Conservation (phyloP, 2,329 filamentous ascomycete species). For the Neophaeococcomyces mojaviensis region DNA sequence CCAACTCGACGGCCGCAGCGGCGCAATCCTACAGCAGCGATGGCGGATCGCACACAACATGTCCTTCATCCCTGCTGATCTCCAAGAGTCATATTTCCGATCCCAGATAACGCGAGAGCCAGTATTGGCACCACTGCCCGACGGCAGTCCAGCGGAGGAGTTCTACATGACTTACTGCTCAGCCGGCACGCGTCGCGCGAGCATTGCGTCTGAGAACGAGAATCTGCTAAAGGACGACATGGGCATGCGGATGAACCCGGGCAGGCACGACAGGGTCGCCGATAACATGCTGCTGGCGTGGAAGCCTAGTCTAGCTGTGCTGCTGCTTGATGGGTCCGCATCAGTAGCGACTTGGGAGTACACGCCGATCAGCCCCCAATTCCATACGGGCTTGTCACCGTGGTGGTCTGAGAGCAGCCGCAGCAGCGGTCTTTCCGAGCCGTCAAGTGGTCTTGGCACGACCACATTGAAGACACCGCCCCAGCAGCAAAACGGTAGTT, state of each 20-base stretch:
- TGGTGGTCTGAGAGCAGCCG: no score
- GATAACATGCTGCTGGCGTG: not conserved
- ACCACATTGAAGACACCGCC: no score
- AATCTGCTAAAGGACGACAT: not conserved
- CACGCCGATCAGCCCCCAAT: no score
- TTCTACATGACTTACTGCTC: not conserved
- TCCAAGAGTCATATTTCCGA: not conserved
- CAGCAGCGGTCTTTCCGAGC: no score
- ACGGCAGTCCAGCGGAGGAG: not conserved
- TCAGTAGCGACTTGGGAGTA: no score
- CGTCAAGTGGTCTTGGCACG: no score
- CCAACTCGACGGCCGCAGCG: not conserved
- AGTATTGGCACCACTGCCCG: not conserved
- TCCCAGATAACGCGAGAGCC: not conserved
- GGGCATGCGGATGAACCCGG: not conserved
- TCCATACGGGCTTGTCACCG: no score
- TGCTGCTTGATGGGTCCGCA: no score
- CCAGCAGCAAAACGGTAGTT: no score
- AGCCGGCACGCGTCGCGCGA: not conserved
- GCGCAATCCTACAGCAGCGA: not conserved
- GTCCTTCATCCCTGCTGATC: not conserved
- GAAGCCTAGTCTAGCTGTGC: not conserved
- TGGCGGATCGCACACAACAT: constrained; percentile 1
- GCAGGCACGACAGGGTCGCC: not conserved
- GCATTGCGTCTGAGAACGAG: not conserved